Base-by-base conservation (phyloP, 2,329 filamentous ascomycete species). In the Dryadomyces quercus-mongolicae region DNA sequence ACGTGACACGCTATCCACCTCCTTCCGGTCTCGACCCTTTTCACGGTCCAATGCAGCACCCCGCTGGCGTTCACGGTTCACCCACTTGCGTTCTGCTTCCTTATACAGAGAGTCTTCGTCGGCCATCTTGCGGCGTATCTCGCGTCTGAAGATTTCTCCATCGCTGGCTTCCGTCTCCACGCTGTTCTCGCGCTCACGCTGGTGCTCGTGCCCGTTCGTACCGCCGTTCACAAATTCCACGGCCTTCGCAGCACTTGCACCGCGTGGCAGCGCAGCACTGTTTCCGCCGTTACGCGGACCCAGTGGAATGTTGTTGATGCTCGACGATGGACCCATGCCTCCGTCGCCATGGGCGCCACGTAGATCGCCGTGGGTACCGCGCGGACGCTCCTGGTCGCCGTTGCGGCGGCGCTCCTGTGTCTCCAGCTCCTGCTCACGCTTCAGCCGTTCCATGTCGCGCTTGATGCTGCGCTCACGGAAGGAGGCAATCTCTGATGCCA, bases 401-500 rank as follows among this genome's bases (percentile, higher is more conserved):
- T 85, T 59, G 16, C 88, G 80, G 60, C 82, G 81, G 46, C 90
- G 80, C 67, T 97, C 91, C 67, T 84, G 77, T 55, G 88, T 86
- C 66, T 97, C 93, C 61, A 95, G 82, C 66, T 97, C 92, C 66
- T 98, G 93, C 68, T 98, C 93, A 47, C 85, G 78, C 64, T 84
- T 84, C 40, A 95, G 71, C 3, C 93, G 86, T 68, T 98, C 93
- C 64, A 94, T 72, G 65, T 98, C 93, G 43, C 92, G 80, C 57
- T 86, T 82, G 56, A 84, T 95, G 61, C 92, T 96, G 20, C 92
- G 80, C 60, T 98, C 93, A 60, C 93, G 80, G 73, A 98, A 98
- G 0, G 91, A 88, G 0, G 89, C 84, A 63, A 98, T 98, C 67
- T 98, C 94, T 55, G 85, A 85, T 0, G 93, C 88, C 16, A 98